Base-by-base conservation (phyloP, 2,329 filamentous ascomycete genomes). In the Colletotrichum sp. region DNA sequence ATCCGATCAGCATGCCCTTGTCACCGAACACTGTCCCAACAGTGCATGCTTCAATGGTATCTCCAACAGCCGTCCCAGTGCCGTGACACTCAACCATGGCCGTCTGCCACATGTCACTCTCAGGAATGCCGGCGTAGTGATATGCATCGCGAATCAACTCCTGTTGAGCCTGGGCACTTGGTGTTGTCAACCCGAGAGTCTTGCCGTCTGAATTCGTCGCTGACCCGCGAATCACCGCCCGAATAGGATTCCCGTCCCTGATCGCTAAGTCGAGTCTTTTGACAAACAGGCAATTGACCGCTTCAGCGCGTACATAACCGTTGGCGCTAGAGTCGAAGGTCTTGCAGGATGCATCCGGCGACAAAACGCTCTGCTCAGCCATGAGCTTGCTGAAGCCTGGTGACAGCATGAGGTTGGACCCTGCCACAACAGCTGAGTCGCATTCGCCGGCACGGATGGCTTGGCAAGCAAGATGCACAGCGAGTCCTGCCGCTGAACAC, bases 271-370 rank as follows among this genome's bases (percentile, higher is more conserved):
- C 80, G 1, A 88, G 79, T 2, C 79, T 82, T 78, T 89, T 89
- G 3, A 89, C 67, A 2, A 87, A 70, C 6, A 89, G 52, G 15
- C 82, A 79, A 3, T 79, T 84, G 26, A 84, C 79, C 6, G 86
- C 87, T 71, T 89, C 88, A 12, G 60, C 69, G 16, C 69, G 69
- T 1, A 81, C 86, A 72, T 89, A 90, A 0, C 89, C 89, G 64
- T 88, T 80, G 1, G 86, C 89, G 8, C 79, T 76, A 5, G 82
- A 79, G 57, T 87, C 86, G 60, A 86, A 88, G 8, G 80, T 82
- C 63, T 81, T 78, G 73, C 79, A 81, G 3, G 68, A 76, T 4
- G 80, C 79, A 13, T 78, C 76, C 5, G 82, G 79, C 5, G 79
- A 81, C 1, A 84, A 76, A 1, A 82, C 76, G n/a, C 80, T 79